Evolutionary conservation across 2,329 filamentous ascomycete genomes (phyloP), one percentile per base, ranked within the genome.

Genomic region (Alternaria triticimaculans): DNA sequence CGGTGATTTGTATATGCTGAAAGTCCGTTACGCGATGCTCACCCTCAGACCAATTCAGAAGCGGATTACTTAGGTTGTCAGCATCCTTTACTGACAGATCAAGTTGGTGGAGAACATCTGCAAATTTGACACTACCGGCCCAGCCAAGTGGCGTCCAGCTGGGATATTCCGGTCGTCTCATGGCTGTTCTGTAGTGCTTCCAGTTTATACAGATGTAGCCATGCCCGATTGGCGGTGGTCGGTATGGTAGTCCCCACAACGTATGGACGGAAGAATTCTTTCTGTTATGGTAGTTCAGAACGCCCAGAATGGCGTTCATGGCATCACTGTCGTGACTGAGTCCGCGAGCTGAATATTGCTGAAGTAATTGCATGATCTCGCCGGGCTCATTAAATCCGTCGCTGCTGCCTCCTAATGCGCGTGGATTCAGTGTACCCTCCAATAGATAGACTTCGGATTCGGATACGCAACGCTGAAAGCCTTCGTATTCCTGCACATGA

Each of bases 401-500:
- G 28, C 11, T 30, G 3, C 4, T 30, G 11, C 3, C 11, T 2
- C 30, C 30, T 6, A 33, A 7, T 0, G 14, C 30, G 0, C 1
- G 33, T 0, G 33, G 15, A n/a, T 9, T 37, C 33, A 37, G 2
- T 3, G 33, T 37, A 3, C 33, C 33, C 0, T n/a, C 33, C 1
- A 37, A 4, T 5, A 15, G 6, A 37, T 2, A 4, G 2, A 4
- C 30, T 1, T 33, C 30, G 1, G 30, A 33, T 4, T 33, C 6
- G 2, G 30, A 5, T 5, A 1, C 4, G 33, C 15, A 37, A n/a
- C 33, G 7, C 15, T 41, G 33, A 2, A 41, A 41, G 8, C 8
- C 8, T 41, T 41, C 33, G 1, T 41, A 6, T 2, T 18, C 15
- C 2, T 41, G 33, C 1, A 3, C 0, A 0, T 10, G 15, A 3